These are phyloP conservation scores for Arthrinium puccinioides DNA, from an alignment of 2,329 filamentous ascomycete genomes.

Conservation along the genomic window DNA sequence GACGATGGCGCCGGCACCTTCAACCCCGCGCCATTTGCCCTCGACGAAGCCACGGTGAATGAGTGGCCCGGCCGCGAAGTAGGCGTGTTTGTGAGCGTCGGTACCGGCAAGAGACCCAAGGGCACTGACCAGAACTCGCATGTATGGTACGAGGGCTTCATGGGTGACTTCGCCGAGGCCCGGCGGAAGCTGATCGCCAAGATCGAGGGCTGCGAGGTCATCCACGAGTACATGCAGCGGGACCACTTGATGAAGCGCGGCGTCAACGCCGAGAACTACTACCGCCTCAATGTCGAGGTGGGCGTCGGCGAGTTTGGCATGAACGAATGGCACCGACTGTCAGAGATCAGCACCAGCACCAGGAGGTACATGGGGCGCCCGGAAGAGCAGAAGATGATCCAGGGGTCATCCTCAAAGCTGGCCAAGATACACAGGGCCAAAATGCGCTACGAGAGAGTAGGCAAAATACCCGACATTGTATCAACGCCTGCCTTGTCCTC, in stretches of 20 bases:
- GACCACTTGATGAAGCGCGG: conserved; percentile 70
- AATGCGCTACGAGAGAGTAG: conserved; percentile 51
- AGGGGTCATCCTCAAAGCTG: conserved; percentile 70
- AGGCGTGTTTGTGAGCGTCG: conserved; percentile 85
- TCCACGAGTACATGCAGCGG: conserved; percentile 77
- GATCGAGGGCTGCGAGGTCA: conserved; percentile 91
- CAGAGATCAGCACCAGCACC: conserved; percentile 90
- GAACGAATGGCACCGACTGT: conserved; percentile 95
- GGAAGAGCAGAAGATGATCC: conserved; percentile 69
- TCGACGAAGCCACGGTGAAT: conserved; percentile 86
- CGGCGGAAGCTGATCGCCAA: conserved; percentile 77
- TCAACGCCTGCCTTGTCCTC: conserved; percentile 30
- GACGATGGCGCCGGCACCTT: conserved; percentile 89
- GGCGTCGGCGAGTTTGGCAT: conserved; percentile 96
- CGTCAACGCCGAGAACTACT: conserved; percentile 86
- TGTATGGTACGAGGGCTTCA: conserved; percentile 89
- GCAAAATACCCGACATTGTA: conserved; percentile 34
- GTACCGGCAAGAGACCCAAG: conserved; percentile 77
- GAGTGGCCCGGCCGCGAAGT: conserved; percentile 94
- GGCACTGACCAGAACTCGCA: conserved; percentile 61
- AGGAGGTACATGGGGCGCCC: conserved; percentile 70
- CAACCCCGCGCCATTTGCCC: conserved; percentile 76
- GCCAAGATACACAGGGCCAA: conserved; percentile 78
- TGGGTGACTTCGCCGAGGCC: conserved; percentile 89
- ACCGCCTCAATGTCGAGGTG: conserved; percentile 91